Base-by-base conservation (phyloP, 176 grass and related monocot species). In the Rhynchospora tenuis region DNA sequence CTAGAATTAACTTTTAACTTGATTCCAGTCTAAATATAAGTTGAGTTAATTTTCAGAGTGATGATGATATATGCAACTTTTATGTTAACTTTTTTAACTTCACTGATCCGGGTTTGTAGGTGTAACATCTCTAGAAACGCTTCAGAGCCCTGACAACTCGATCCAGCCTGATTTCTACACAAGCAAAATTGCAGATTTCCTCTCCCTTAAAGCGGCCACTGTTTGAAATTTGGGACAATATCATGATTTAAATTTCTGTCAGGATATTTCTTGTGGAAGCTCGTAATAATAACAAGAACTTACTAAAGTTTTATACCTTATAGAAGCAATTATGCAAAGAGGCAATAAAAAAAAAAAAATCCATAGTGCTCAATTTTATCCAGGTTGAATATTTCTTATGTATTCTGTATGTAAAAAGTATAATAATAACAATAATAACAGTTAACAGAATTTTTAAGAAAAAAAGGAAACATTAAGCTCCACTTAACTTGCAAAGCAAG, bases 81-180 rank as follows among this genome's bases (percentile, higher is more conserved):
- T 38, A 38, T 38, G 33, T 38, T 38, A 38, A 38, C 33, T 38
- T 38, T 33, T 33, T 33, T 33, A 33, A 33, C 66, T 64, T 82
- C 6, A 33, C 70, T 86, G 27, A 48, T 54, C 70, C 29, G 17
- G 63, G 86, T 31, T 84, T 86, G 20, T 82, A 95, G 96, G 96
- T 70, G 96, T 99, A 60, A 99, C 96, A n/a, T 90, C 88, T 81
- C 82, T 89, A 57, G 64, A 98, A 85, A 92, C 61, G 66, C 96
- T 98, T 83, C 92, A 95, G 68, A 95, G 88, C 86, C 90, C 92
- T 1, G 88, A 90, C 26, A 98, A 98, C 83, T 86, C 91, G 0
- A 93, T 98, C 59, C 96, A 92, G 72, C 93, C 93, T 84, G 96
- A 93, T 93, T 95, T 93, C 76, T 99, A 95, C 72, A 92, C 93